Conservation (phyloP, 2,329 filamentous ascomycete genomes). For the Beauveria scarabaeidicola region DNA sequence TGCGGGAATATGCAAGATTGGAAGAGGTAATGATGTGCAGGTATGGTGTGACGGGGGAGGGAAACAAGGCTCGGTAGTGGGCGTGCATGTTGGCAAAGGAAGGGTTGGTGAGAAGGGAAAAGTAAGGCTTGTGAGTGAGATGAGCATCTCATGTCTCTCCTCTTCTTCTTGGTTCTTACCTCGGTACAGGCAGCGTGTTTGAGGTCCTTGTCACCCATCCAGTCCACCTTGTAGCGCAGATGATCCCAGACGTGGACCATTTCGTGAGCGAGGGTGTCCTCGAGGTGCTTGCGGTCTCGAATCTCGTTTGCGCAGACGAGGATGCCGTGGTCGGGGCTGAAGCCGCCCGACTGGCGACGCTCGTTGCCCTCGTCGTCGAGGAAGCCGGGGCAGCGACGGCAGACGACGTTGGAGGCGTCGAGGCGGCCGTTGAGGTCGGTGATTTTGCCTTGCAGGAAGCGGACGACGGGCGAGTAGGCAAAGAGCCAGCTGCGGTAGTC, state of each 20-base stretch:
- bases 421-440: conserved; percentile 68
- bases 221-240: conserved; percentile 82
- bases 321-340: conserved; percentile 80
- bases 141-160: conserved; percentile 5
- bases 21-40: conserved; percentile 3
- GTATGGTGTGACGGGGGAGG: not conserved
- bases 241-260: conserved; percentile 98
- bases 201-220: conserved; percentile 60
- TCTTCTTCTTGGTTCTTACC: conserved; percentile 38
- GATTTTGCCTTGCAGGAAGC: conserved; percentile 80
- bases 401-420: conserved; percentile 67
- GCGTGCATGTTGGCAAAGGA: not conserved
- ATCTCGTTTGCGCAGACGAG: conserved; percentile 89
- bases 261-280: conserved; percentile 93
- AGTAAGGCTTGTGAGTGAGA: not conserved
- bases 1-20: conserved; percentile 1
- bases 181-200: conserved; percentile 91
- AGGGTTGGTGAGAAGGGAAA: not conserved
- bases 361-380: conserved; percentile 50
- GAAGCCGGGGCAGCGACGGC: conserved; percentile 62
- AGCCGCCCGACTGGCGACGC: conserved; percentile 67
- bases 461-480: conserved; percentile 73
- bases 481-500: conserved; percentile 76
- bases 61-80: not conserved
- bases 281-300: conserved; percentile 67